Evolutionary conservation across 1,139 yeast genomes (phyloP), one percentile per base, ranked within the genome.

Genomic region (Trichomonascaceae sp.): DNA sequence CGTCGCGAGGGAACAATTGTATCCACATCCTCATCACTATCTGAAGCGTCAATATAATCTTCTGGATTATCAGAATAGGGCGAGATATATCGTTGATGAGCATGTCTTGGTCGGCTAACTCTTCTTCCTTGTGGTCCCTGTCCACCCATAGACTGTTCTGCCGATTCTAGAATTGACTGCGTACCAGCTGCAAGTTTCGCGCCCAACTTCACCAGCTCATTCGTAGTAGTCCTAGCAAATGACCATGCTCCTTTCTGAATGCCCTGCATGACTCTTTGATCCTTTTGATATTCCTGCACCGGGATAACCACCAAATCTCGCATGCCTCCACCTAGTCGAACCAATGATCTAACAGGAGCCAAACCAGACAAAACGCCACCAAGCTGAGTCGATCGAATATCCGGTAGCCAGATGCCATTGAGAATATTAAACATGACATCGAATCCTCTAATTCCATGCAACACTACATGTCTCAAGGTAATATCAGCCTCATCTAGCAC

Each of bases 111-210:
- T 18, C 50, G 19, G n/a, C 39, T 15, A 1, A 36, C 36, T 12
- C 19, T 45, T 66, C 43, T 76, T 20, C 62, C 75, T 10, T 76
- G 66, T 0, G 82, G 70, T 0, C 90, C 90, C 57, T 76, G 76
- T 1, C 91, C 91, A 1, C 91, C 91, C 54, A 87, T 71, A 3
- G 79, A 77, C 58, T 82, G 85, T 66, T 91, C 98, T 0, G 95
- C 85, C 56, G 80, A 82, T 61, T 90, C 97, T 51, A 91, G 72
- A 9, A 88, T 70, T 0, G 84, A 83, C 66, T 90, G 97, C 0
- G 97, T 88, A 0, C 97, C 97, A 3, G 91, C 85, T 1, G 96
- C 95, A 41, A 91, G 67, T 63, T 86, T 88, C 0, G 87, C 95
- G 0, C 97, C 96, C 52, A 93, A 73, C 62, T 85, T 84, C 46